Conservation (phyloP, 768 basidiomycete species). For the Suillus discolor region DNA sequence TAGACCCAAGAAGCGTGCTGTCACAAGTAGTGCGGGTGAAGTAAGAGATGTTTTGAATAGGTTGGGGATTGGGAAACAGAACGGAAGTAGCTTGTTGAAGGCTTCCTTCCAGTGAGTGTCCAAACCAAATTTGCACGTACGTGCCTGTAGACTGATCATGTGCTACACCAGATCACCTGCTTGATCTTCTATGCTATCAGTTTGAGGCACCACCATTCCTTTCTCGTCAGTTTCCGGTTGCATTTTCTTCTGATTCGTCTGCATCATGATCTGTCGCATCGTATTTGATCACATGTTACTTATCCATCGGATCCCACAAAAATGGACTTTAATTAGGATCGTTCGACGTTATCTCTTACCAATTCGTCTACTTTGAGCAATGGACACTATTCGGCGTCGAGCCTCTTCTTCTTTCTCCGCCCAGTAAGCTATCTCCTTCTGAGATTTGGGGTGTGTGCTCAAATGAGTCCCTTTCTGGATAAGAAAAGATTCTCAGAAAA, state of each 20-base stretch:
- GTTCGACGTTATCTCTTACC: slow-evolving; percentile 18
- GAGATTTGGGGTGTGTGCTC: slow-evolving; percentile 81
- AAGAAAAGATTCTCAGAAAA: slow-evolving; percentile 6
- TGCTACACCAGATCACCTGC: slow-evolving; percentile 4
- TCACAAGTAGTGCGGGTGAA: slow-evolving; percentile 60
- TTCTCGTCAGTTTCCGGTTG: slow-evolving; percentile 8
- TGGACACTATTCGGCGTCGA: slow-evolving; percentile 54
- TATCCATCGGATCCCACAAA: slow-evolving; percentile 22
- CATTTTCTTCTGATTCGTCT: slow-evolving; percentile 2
- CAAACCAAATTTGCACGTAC: slow-evolving; percentile 2
- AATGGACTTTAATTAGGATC: slow-evolving; percentile 19
- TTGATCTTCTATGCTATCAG: slow-evolving; percentile 7
- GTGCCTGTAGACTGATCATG: slow-evolving; percentile 7
- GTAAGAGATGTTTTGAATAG: slow-evolving; percentile 81
- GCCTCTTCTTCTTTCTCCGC: slow-evolving; percentile 84
- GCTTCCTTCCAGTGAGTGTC: slow-evolving; percentile 58
- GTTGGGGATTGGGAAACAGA: slow-evolving; percentile 78
- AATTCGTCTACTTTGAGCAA: slow-evolving; percentile 32
- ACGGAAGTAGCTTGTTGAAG: slow-evolving; percentile 63
- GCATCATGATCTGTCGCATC: slow-evolving; percentile 15
- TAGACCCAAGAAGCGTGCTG: slow-evolving; percentile 53
- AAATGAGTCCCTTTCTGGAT: slow-evolving; percentile 65
- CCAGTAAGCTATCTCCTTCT: slow-evolving; percentile 88
- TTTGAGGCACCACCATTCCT: slow-evolving; percentile 6
- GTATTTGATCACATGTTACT: slow-evolving; percentile 19